Conservation (phyloP, 139 green algal species). For the Chlorella sp. region DNA sequence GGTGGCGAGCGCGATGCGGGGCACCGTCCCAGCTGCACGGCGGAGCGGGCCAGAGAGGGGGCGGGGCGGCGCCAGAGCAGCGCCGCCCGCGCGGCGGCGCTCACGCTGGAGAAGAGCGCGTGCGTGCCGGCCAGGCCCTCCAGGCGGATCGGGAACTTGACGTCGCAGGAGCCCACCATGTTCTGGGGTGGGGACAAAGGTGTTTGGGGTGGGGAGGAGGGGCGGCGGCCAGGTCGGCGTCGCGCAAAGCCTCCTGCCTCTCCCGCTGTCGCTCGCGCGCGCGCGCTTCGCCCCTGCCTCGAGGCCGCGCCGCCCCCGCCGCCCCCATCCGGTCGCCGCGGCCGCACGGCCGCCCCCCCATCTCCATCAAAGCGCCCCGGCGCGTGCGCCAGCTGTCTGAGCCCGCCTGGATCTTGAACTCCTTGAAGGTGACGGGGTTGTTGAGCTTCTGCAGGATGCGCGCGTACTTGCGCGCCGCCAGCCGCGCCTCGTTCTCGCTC, state of each 20-base stretch:
- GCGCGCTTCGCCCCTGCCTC: too few relatives aligned
- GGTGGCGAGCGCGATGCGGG: background rate
- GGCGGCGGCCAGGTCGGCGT: too few relatives aligned
- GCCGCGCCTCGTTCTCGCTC: slow-evolving; percentile 73
- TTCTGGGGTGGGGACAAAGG: slow-evolving; percentile 99
- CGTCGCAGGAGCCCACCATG: slow-evolving; percentile 98
- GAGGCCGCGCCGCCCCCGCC: too few relatives aligned
- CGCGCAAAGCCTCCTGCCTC: too few relatives aligned
- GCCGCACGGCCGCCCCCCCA: too few relatives aligned
- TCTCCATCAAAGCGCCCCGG: too few relatives aligned
- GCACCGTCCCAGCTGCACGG: background rate
- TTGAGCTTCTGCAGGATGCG: slow-evolving; percentile 94
- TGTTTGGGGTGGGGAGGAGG: too few relatives aligned
- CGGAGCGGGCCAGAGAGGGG: background rate
- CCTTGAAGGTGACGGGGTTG: slow-evolving; percentile 83
- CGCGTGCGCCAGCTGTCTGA: too few relatives aligned
- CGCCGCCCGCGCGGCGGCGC: background rate
- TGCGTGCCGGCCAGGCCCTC: slow-evolving; percentile 91
- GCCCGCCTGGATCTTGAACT: slow-evolving; percentile 36
- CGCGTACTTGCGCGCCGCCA: slow-evolving; percentile 87
- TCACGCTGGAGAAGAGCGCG: slow-evolving; percentile 79
- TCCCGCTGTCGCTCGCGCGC: too few relatives aligned
- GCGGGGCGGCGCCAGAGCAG: background rate
- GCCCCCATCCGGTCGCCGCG: too few relatives aligned
- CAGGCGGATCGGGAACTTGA: slow-evolving; percentile 97